Base-by-base conservation (phyloP, 1,139 yeast species). In the Diutina neorugosa region DNA sequence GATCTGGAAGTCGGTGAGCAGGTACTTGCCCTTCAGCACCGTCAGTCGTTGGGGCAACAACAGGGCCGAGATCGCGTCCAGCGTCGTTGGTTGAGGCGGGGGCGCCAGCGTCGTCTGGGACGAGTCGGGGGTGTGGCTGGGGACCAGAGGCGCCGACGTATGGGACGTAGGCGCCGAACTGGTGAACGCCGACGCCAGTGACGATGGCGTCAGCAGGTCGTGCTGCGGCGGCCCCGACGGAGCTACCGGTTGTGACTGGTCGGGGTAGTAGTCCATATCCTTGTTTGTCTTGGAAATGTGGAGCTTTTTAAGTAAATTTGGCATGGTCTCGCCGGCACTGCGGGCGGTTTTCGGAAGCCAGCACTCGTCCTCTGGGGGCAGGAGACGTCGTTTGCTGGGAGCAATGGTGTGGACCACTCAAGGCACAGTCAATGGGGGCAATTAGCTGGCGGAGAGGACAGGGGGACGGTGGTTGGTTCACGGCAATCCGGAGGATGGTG, bases 11-110 rank as follows among this genome's bases (percentile, higher is more conserved):
- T 80, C 84, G 42, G 69, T 67, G 42, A 80, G 63, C 4, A 80
- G 70, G 60, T 79, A 79, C 60, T 78, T 79, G n/a, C 84, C 84
- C 57, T 77, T 78, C 47, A 82, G 57, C 9, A 54, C 58, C 14
- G 60, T 57, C 67, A 37, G 52, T n/a, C 43, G 27, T 18, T 40
- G 43, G 14, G 51, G 51, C 21, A 49, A 40, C 44, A 49, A 40
- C 44, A 40, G 41, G 21, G 51, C 44, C 50, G 20, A 18, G n/a
- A 46, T 46, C 23, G 50, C 50, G 37, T 23, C 31, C 50, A 16
- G 31, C 16, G 50, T 27, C 37, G 50, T n/a, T 7, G 41, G 50
- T n/a, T n/a, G 21, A 7, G 50, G n/a, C 43, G 20, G 43, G 2
- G 12, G 43, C 6, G 6, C 19, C 43, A 9, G 20, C 20, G 11